These are phyloP conservation scores for Lactifluus piperatus DNA, from an alignment of 768 basidiomycete genomes.

Conservation along the genomic window DNA sequence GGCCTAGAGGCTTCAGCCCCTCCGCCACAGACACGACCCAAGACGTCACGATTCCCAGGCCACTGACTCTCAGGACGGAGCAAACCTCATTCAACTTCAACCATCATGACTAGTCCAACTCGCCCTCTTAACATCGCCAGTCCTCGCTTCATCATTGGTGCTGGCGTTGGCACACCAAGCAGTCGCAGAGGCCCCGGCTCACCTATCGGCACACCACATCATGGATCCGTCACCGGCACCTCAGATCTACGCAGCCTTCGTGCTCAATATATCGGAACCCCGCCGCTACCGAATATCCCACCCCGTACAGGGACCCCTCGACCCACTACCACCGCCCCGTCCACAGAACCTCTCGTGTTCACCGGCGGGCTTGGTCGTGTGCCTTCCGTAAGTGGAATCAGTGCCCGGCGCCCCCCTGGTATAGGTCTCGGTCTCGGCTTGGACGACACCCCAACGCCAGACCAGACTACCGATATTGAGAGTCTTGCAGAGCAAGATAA, in stretches of 20 bases:
- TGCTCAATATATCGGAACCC: slow-evolving; percentile 53
- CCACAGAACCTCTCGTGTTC: slow-evolving; percentile 15
- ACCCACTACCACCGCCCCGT: slow-evolving; percentile 19
- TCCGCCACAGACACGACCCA: too few relatives aligned
- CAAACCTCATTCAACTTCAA: neutral
- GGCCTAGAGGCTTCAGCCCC: neutral
- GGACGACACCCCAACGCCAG: slow-evolving; percentile 25
- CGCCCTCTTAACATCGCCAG: slow-evolving; percentile 22
- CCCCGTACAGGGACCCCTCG: slow-evolving; percentile 34
- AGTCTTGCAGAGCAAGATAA: slow-evolving; percentile 76
- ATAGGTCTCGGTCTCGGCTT: slow-evolving; percentile 20
- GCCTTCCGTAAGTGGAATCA: slow-evolving; percentile 31
- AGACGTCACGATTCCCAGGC: too few relatives aligned
- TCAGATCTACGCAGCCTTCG: slow-evolving; percentile 59
- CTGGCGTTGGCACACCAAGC: slow-evolving; percentile 13
- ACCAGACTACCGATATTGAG: slow-evolving; percentile 37
- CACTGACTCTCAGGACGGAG: too few relatives aligned
- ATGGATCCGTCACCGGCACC: slow-evolving; percentile 48
- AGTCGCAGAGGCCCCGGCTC: slow-evolving; percentile 7
- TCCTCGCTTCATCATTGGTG: slow-evolving; percentile 5
- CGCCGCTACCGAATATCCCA: slow-evolving; percentile 43
- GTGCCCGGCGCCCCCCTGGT: slow-evolving; percentile 28
- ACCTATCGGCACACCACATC: slow-evolving; percentile 28
- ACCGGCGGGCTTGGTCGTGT: slow-evolving; percentile 9
- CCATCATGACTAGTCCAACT: slow-evolving; percentile 18